A percentile compares a stretch with the other conserved stretches of the same genome.
Evolutionary conservation across 441 rosid species (phyloP).

Genomic region (Pelargonium exstipulatum): DNA sequence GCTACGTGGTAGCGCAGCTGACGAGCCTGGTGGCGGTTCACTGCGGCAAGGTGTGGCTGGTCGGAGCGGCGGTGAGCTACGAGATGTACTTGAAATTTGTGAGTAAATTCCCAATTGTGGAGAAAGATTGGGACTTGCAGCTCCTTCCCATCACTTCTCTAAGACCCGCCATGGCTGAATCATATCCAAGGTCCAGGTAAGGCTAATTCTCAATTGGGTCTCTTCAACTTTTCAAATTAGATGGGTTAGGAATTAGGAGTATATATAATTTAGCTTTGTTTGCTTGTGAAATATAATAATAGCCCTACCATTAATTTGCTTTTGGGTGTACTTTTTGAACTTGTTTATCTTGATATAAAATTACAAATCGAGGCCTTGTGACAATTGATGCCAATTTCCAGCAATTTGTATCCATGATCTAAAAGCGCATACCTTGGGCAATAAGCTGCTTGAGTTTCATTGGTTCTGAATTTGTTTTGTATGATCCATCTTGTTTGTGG

Average conservation of each 20-base stretch:
- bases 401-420: too few relatives aligned
- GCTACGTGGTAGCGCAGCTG: slow-evolving; percentile 40
- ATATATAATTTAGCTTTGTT: not conserved
- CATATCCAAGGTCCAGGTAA: slow-evolving; percentile 59
- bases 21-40: slow-evolving; percentile 38
- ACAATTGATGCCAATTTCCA: too few relatives aligned
- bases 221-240: not conserved
- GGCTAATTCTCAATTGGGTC: not conserved
- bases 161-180: slow-evolving; percentile 33
- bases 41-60: slow-evolving; percentile 54
- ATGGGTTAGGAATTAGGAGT: too few relatives aligned
- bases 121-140: slow-evolving; percentile 73
- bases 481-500: too few relatives aligned
- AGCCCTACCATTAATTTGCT: too few relatives aligned
- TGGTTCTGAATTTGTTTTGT: too few relatives aligned
- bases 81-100: slow-evolving; percentile 52
- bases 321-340: not conserved
- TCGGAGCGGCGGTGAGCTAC: slow-evolving; percentile 40
- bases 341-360: slow-evolving; percentile 12
- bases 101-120: slow-evolving; percentile 44
- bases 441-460: too few relatives aligned
- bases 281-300: not conserved
- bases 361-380: slow-evolving; percentile 72
- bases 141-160: slow-evolving; percentile 46
- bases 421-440: too few relatives aligned